A percentile compares a stretch with the other conserved stretches of the same genome.
phyloP scores from a whole-genome alignment of 306 rosid genomes.

The Corylus americana region DNA sequence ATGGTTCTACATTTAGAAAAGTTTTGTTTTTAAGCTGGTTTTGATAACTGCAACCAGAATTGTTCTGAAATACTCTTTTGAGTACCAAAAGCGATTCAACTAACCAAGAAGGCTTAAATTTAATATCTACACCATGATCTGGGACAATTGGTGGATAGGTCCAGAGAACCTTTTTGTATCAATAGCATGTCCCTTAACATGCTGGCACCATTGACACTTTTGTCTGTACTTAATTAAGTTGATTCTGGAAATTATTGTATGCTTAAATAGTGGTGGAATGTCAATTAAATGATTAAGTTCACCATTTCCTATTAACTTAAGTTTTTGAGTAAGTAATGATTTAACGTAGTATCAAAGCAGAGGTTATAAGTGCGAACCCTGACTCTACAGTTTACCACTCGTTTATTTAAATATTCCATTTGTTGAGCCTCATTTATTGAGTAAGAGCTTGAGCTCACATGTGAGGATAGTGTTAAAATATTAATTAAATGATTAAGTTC shows the following conservation, averaged over 20 bases:
- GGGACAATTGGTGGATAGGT: not conserved
- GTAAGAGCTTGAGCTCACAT: too few species aligned
- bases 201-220: slow-evolving; percentile 1
- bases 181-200: not conserved
- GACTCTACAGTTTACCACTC: too few species aligned
- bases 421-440: too few species aligned
- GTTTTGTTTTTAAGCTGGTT: not conserved
- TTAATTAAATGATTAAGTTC: too few species aligned
- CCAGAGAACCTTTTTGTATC: not conserved
- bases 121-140: not conserved
- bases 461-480: too few species aligned
- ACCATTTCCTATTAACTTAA: too few species aligned
- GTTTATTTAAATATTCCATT: too few species aligned
- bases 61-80: not conserved
- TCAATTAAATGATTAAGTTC: too few species aligned
- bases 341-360: too few species aligned
- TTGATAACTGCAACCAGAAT: not conserved
- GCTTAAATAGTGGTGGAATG: not conserved
- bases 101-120: not conserved
- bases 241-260: not conserved
- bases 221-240: not conserved
- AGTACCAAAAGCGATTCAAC: not conserved
- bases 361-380: too few species aligned
- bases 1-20: not conserved
- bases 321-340: too few species aligned